Base-by-base conservation (phyloP, 2,329 filamentous ascomycete genomes). In the Aspergillus glaucus region DNA sequence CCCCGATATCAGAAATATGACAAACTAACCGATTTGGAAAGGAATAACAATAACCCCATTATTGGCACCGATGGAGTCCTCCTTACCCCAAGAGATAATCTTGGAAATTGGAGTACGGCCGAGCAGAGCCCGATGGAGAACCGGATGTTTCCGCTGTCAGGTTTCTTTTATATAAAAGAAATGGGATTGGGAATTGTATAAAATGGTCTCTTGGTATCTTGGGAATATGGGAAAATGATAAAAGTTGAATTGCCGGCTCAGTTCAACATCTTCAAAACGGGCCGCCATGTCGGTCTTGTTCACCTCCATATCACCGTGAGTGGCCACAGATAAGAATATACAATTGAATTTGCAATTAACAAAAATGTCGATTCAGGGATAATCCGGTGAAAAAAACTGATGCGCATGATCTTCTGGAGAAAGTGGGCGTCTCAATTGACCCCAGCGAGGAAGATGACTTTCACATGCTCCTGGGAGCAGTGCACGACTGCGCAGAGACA, bases 401-500 rank as follows among this genome's bases (percentile, higher is more conserved):
- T 50, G 73, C 66, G 1, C 62, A 71, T 28, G 55, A 60, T 0
- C 55, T 71, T 1, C 56, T 75, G 1, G 46, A 58, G 32, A 59
- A 64, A 6, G 58, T 76, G 3, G 70, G 70, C 6, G 50, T 76
- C 5, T 58, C 55, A 0, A 59, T 76, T 12, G 58, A 67, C 5
- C 55, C 63, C 0, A 57, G 65, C 10, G 71, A 75, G 36, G 64
- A 65, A 0, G 60, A 60, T 17, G 75, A 79, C 50, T 79, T 76
- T 49, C 64, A 72, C 17, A 69, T 70, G 8, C 68, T 79, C 1
- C 65, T 79, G 0, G 75, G 75, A 15, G 76, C 75, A 1, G 71
- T 78, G 0, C 76, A 79, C 48, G 76, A 79, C 46, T 75, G 74
- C 36, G 76, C 76, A 1, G 69, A 77, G 45, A 65, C 67, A 0